Evolutionary conservation across 2,329 filamentous ascomycete genomes (phyloP), one percentile per base, ranked within the genome.

Genomic region (Diaporthe vexans): DNA sequence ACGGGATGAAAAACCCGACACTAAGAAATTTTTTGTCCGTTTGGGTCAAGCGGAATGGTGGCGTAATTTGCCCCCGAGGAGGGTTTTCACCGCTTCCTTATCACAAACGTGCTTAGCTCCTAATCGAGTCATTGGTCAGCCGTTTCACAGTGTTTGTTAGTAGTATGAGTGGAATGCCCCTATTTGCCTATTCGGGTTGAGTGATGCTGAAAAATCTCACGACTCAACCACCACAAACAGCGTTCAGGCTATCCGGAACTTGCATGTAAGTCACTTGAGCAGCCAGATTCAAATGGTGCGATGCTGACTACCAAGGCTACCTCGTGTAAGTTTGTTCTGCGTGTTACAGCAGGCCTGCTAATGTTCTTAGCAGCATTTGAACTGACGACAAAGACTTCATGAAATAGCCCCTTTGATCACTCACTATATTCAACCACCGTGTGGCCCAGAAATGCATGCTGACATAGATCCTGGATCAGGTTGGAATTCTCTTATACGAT

Each of bases 11-110:
- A 68, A 37, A 33, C 46, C 21, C 46, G 63, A 17, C 29, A 52
- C 63, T 54, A 68, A 37, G 37, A 68, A 68, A 68, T 26, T 68
- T 68, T 37, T 21, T 1, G n/a, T 52, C 63, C 48, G 33, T 68
- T 68, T 68, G 51, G 63, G 63, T 40, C 63, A 54, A 68, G 63
- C 63, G 63, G 63, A 68, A 68, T 68, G 40, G 48, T 68, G 63
- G 63, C 48, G 63, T 37, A 52, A 67, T 52, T 67, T 67, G 63
- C 33, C 29, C 46, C 46, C 9, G 21, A n/a, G 21, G 29, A 33
- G 29, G 29, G 21, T 52, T 33, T 54, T 68, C 63, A 68, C 63
- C 63, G 63, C 63, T 68, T 40, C 33, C 63, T 68, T 68, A 68
- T 68, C 63, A 40, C 19, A 54, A 24, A 37, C 24, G 33, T 54